Percentiles rank a stretch among this genome's conserved stretches.
Evolutionary conservation across 768 basidiomycete species (phyloP).

Genomic region (Hericium alpestre): DNA sequence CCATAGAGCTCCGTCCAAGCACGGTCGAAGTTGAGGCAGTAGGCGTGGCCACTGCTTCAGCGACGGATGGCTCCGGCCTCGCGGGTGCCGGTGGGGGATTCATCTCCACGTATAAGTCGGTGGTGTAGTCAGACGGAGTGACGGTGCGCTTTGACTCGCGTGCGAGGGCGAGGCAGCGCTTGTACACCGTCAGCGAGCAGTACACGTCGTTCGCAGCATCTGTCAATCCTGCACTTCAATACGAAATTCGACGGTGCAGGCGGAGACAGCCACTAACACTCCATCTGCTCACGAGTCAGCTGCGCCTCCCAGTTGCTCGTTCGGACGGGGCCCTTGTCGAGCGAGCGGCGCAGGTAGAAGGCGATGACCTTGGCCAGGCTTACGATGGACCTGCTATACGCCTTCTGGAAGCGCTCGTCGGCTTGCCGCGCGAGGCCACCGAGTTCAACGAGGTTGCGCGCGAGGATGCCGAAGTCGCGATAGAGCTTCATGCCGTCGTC

Average conservation of each 20-base stretch:
- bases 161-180: conserved; percentile 25
- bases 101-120: conserved; percentile 17
- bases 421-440: conserved; percentile 30
- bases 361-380: conserved; percentile 33
- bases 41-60: neutral
- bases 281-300: conserved; percentile 27
- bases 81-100: neutral
- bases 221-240: conserved; percentile 7
- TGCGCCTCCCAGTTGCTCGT: conserved; percentile 35
- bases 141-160: conserved; percentile 12
- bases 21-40: neutral
- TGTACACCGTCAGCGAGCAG: conserved; percentile 34
- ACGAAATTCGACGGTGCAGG: neutral
- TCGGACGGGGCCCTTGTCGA: conserved; percentile 37
- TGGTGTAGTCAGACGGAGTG: conserved; percentile 15
- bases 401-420: conserved; percentile 24
- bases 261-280: conserved; percentile 21
- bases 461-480: conserved; percentile 34
- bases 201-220: conserved; percentile 46
- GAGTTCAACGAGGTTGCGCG: conserved; percentile 35
- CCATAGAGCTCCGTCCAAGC: conserved; percentile 10
- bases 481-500: conserved; percentile 41
- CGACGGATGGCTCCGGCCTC: neutral
- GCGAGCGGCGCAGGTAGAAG: conserved; percentile 27
- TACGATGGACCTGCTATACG: conserved; percentile 30